Conservation (phyloP, 2,329 filamentous ascomycete species). For the Chaetomiaceae sp. region DNA sequence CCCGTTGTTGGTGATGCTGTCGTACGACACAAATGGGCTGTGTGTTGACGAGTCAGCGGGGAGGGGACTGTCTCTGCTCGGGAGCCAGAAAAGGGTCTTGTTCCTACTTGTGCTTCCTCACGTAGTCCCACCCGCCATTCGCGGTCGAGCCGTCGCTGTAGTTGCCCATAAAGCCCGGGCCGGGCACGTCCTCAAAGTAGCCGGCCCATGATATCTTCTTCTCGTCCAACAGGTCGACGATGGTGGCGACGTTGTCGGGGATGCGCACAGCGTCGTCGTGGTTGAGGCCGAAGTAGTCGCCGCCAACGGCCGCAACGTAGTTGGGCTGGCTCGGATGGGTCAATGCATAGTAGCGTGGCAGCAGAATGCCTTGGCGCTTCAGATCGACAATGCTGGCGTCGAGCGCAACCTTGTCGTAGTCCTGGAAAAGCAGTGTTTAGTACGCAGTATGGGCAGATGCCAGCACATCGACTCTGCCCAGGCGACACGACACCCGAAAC, state of each 20-base stretch:
- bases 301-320: constrained; percentile 40
- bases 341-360: constrained; percentile 41
- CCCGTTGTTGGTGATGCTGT: constrained; percentile 35
- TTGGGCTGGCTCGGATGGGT: constrained; percentile 43
- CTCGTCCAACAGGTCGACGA: constrained; percentile 41
- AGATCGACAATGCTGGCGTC: constrained; percentile 37
- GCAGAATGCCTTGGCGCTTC: constrained; percentile 37
- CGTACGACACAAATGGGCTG: constrained; percentile 38
- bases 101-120: constrained; percentile 37
- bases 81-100: neutral
- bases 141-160: constrained; percentile 32
- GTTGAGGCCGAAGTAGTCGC: constrained; percentile 44
- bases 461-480: too few species aligned
- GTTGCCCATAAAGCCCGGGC: constrained; percentile 41
- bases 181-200: constrained; percentile 41
- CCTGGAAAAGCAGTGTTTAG: constrained; percentile 27
- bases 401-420: constrained; percentile 36
- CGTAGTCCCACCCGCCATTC: constrained; percentile 33
- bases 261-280: constrained; percentile 40
- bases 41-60: neutral
- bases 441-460: neutral
- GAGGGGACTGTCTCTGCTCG: neutral
- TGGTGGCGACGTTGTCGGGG: constrained; percentile 39
- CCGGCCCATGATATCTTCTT: constrained; percentile 37
- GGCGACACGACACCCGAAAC: too few species aligned